Evolutionary conservation across 2,329 filamentous ascomycete genomes (phyloP), one percentile per base, ranked within the genome.

Genomic region (Aspergillus candidus): DNA sequence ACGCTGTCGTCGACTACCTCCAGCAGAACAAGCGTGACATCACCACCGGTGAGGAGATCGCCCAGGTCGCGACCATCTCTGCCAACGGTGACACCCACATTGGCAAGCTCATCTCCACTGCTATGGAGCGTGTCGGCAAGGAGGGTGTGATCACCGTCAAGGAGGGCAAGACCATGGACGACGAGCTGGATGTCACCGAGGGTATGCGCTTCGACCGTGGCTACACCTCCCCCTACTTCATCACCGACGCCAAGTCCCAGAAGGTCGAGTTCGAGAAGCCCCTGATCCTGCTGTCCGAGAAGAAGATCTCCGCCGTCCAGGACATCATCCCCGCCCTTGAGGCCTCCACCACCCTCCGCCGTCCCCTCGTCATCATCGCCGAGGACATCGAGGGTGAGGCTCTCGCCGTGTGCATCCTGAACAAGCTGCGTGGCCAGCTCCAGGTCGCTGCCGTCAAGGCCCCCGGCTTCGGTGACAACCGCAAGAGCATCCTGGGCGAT

Each of bases 221-320:
- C 52, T 98, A 86, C 72, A 91, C 95, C 67, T 98, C 93, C 18
- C 90, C 93, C 59, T 98, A 98, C 84, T 98, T 98, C 80, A 98
- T 98, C 78, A 98, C 93, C 76, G 93, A 98, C 66, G 76, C 89
- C 80, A 98, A 98, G 84, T 72, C 90, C 48, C 89, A 94, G 72
- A 98, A 98, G 83, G 90, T 97, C 46, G 93, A 98, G 76, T 98
- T 98, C 58, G 93, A 98, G 83, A 97, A 98, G 82, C 93, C 93
- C 55, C 75, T 98, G 67, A 93, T 98, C 69, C 86, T 98, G 40
- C 87, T 98, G 44, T 97, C 93, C 7, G 93, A 98, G 83, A 97
- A 96, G 87, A 98, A 98, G 84, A 98, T 98, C 73, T 98, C 93
- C 41, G 88, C 90, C 49, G 93, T 97, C 48, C 91, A 97, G 77